These are phyloP conservation scores for Curvularia eragrostidis DNA, from an alignment of 2,329 filamentous ascomycete species.

Conservation along the genomic window DNA sequence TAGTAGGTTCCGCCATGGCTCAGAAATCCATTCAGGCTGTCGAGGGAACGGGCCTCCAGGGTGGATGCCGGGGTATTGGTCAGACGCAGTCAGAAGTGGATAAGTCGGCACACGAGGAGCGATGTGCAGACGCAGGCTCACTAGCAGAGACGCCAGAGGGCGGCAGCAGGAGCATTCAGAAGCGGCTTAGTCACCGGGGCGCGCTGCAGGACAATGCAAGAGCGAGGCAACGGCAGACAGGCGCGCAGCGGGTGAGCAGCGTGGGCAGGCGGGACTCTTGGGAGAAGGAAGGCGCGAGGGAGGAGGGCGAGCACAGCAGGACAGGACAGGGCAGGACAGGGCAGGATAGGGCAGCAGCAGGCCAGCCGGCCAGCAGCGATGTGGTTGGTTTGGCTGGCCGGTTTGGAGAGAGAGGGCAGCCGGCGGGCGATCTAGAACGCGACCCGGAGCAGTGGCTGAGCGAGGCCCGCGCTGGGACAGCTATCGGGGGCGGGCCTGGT, in stretches of 20 bases:
- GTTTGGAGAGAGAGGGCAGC: constrained; percentile 16
- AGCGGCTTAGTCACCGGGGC: constrained; percentile 25
- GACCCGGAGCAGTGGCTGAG: constrained; percentile 35
- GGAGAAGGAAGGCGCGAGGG: background rate
- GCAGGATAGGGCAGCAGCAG: constrained; percentile 10
- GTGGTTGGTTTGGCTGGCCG: constrained; percentile 35
- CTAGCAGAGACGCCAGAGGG: constrained; percentile 23
- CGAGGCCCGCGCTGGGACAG: constrained; percentile 15
- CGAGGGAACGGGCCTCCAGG: constrained; percentile 23
- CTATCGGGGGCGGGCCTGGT: constrained; percentile 13
- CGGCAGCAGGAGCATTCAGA: constrained; percentile 30
- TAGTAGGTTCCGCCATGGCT: constrained; percentile 41
- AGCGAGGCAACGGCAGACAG: background rate
- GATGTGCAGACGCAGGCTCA: constrained; percentile 19
- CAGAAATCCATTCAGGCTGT: constrained; percentile 34
- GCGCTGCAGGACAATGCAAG: background rate
- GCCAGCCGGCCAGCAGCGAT: constrained; percentile 25
- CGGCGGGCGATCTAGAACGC: constrained; percentile 44
- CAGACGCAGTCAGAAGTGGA: constrained; percentile 18
- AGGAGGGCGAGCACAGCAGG: background rate
- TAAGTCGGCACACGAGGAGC: constrained; percentile 16
- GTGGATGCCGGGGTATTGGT: constrained; percentile 19
- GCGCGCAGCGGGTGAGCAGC: background rate
- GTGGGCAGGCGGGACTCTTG: background rate
- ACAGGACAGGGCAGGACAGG: constrained; percentile 14